These are phyloP conservation scores for Rubia occidens DNA, from an alignment of 305 asterid species.

Conservation along the genomic window DNA sequence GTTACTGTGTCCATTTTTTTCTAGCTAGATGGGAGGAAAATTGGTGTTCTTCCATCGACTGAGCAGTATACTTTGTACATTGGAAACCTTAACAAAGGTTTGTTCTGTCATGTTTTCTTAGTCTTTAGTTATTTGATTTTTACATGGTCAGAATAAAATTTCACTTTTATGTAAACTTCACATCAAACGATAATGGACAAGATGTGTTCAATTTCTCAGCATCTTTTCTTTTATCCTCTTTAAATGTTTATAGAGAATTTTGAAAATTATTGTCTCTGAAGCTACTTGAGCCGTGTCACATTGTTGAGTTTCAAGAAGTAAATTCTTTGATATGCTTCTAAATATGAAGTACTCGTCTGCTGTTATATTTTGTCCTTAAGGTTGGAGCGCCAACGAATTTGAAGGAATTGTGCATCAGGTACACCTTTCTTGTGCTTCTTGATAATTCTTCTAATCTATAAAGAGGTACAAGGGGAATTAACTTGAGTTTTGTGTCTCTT, in stretches of 20 bases:
- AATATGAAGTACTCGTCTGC: background rate
- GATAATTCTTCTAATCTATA: background rate
- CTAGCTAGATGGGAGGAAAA: conserved; percentile 81
- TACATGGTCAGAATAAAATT: background rate
- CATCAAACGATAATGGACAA: background rate
- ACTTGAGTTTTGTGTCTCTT: conserved; percentile 1
- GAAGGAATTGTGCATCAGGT: conserved; percentile 72
- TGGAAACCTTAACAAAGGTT: conserved; percentile 89
- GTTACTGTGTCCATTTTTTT: conserved; percentile 1
- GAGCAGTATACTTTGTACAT: conserved; percentile 67
- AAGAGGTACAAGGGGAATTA: background rate
- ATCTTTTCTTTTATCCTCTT: background rate
- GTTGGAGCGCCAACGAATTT: conserved; percentile 77
- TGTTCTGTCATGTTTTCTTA: conserved; percentile 12
- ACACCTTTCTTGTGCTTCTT: conserved; percentile 15
- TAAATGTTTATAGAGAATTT: background rate
- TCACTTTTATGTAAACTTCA: background rate
- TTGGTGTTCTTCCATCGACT: conserved; percentile 74
- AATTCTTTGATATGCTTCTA: background rate
- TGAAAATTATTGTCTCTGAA: background rate
- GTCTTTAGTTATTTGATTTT: conserved; percentile 7
- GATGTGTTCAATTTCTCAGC: background rate
- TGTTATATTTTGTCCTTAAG: conserved; percentile 30
- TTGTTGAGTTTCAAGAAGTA: background rate
- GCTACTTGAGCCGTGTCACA: background rate